Conservation (phyloP, 352 stramenopile genomes). For the Thalassiosira hispida region DNA sequence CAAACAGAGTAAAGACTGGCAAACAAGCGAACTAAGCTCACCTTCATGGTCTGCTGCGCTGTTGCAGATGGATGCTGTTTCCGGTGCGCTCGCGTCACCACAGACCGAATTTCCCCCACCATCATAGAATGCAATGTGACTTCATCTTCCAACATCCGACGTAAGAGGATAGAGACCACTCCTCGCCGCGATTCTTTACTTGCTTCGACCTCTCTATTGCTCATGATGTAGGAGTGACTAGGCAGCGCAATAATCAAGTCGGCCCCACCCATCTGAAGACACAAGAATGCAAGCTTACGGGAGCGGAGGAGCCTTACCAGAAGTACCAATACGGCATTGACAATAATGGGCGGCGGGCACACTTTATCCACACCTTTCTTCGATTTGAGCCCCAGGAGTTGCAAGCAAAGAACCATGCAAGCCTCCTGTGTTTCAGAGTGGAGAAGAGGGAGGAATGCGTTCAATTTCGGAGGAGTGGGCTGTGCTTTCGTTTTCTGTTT, state of each 20-base stretch:
- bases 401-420: conserved; percentile 73
- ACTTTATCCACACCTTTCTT: conserved; percentile 53
- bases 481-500: conserved; percentile 25
- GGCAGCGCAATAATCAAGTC: conserved; percentile 76
- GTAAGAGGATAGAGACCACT: conserved; percentile 74
- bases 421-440: conserved; percentile 56
- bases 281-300: conserved; percentile 65
- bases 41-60: conserved; percentile 35
- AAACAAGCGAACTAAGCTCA: conserved; percentile 7
- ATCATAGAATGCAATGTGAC: conserved; percentile 78
- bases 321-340: conserved; percentile 72
- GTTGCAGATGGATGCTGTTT: conserved; percentile 55
- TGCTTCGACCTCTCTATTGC: conserved; percentile 60
- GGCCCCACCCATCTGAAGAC: conserved; percentile 70
- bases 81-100: conserved; percentile 63
- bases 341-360: conserved; percentile 56
- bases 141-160: conserved; percentile 83
- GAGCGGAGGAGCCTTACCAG: conserved; percentile 72
- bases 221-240: conserved; percentile 64
- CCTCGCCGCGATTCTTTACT: too few species aligned
- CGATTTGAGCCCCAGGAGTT: conserved; percentile 64
- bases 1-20: not conserved
- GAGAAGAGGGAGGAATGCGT: conserved; percentile 73
- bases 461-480: conserved; percentile 49
- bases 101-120: conserved; percentile 81